Base-by-base conservation (phyloP, 2,329 filamentous ascomycete species). In the Colletotrichum sp. region DNA sequence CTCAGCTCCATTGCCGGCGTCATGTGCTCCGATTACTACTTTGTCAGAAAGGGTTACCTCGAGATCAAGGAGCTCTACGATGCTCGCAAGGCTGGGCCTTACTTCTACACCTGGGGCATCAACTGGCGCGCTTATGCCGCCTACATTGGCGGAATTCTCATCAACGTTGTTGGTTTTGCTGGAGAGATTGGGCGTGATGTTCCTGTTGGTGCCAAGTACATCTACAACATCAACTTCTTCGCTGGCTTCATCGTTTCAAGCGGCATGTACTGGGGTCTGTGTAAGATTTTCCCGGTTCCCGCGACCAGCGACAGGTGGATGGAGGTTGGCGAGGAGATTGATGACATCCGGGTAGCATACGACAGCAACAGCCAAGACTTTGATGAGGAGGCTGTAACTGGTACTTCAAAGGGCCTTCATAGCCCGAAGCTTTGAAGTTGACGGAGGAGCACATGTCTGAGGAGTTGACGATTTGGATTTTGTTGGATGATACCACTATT, bases 161-260 rank as follows among this genome's bases (percentile, higher is more conserved):
- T 98, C 87, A 98, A 98, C 80, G 94, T 98, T 6, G 95, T 98
- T 6, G 96, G 96, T 1, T 98, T 98, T 79, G 95, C 93, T 1
- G 96, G 95, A 4, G 95, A 94, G 0, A 90, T 98, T 30, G 95
- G 95, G 1, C 83, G 81, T 21, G 78, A 86, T 3, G 95, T 98
- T 0, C 96, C 96, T 0, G 87, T 91, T 8, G 96, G 94, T 1
- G 96, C 96, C 3, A 92, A 90, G 1, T 98, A 98, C 82, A 92
- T 98, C 75, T 98, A 98, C 87, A 94, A 96, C 78, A 82, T 98
- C 80, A 98, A 98, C 84, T 98, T 96, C 87, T 98, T 98, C 83
- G 90, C 91, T 58, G 96, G 96, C 0, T 96, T 98, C 82, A 87
- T 95, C 63, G 90, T 98, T 13, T 91, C 95, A 0, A 87, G 87